Conservation (phyloP, 1,284 basidiomycete species). For the Ustilago crameri region DNA sequence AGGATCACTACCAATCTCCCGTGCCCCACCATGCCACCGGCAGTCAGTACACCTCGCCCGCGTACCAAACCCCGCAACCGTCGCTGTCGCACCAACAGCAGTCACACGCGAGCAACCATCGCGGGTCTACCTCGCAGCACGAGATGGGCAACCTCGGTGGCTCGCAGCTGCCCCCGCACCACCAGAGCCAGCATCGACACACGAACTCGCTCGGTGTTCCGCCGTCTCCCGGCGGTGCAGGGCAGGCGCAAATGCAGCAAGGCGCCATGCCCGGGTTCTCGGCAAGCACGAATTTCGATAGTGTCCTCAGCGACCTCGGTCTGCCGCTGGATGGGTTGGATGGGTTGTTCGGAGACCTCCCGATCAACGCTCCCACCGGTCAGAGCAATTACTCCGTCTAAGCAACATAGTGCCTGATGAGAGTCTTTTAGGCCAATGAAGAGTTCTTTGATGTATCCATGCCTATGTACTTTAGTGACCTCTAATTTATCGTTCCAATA, state of each 20-base stretch:
- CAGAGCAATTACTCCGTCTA: slow-evolving; percentile 33
- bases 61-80: slow-evolving; percentile 14
- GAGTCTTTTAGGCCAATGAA: not conserved
- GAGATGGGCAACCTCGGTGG: not conserved
- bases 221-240: slow-evolving; percentile 1
- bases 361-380: slow-evolving; percentile 22
- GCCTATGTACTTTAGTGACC: too few species aligned
- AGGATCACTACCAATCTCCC: slow-evolving; percentile 43
- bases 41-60: slow-evolving; percentile 21
- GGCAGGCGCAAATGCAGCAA: slow-evolving; percentile 4
- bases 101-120: not conserved
- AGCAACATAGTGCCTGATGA: not conserved
- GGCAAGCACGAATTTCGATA: slow-evolving; percentile 47
- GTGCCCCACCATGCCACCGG: slow-evolving; percentile 21
- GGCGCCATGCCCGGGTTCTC: not conserved
- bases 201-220: slow-evolving; percentile 11
- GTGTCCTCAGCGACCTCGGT: slow-evolving; percentile 36
- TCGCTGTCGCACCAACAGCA: slow-evolving; percentile 5
- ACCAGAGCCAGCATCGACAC: slow-evolving; percentile 10
- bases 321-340: slow-evolving; percentile 43
- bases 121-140: not conserved
- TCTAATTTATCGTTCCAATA: not conserved
- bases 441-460: not conserved
- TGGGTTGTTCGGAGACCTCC: slow-evolving; percentile 42
- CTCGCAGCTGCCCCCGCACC: slow-evolving; percentile 4